Percentiles rank a stretch among this genome's conserved stretches.
Conservation (phyloP, 2,329 filamentous ascomycete species). For the Septoria linicola region DNA sequence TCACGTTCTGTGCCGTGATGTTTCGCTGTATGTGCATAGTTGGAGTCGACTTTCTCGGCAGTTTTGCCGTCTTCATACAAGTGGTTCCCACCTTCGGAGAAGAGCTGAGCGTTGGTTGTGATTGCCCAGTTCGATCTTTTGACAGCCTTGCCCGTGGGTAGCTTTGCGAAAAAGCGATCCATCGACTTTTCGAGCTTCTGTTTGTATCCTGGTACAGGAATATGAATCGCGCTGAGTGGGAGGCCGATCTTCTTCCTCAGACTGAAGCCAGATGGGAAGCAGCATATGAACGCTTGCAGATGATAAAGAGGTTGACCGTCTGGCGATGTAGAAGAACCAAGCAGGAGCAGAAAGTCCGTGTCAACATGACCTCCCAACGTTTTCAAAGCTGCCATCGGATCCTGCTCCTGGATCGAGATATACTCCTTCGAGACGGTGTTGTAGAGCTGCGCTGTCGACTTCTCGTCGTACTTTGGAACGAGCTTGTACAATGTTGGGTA, state of each 20-base stretch:
- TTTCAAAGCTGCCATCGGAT: slow-evolving; percentile 45
- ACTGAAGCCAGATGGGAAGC: slow-evolving; percentile 60
- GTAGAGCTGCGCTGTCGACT: slow-evolving; percentile 32
- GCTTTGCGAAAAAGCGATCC: slow-evolving; percentile 59
- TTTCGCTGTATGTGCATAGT: no score
- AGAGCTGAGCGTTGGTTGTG: slow-evolving; percentile 44
- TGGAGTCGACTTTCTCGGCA: background rate
- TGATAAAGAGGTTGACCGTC: slow-evolving; percentile 46
- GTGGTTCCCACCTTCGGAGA: slow-evolving; percentile 45
- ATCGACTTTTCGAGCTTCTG: slow-evolving; percentile 58
- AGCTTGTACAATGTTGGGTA: slow-evolving; percentile 51
- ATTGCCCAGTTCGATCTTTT: slow-evolving; percentile 57
- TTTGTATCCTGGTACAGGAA: slow-evolving; percentile 58
- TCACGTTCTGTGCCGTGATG: background rate
- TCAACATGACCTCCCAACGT: slow-evolving; percentile 56
- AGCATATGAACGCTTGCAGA: slow-evolving; percentile 56
- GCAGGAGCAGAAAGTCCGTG: slow-evolving; percentile 60
- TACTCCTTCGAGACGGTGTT: slow-evolving; percentile 50
- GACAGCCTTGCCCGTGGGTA: slow-evolving; percentile 56
- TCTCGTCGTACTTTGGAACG: slow-evolving; percentile 26
- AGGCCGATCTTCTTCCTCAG: slow-evolving; percentile 55
- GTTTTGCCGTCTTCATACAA: slow-evolving; percentile 36
- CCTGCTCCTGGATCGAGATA: slow-evolving; percentile 41
- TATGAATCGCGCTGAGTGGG: slow-evolving; percentile 56
- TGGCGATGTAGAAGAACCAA: slow-evolving; percentile 42